Evolutionary conservation across 352 stramenopile genomes (phyloP), one percentile per base, ranked within the genome.

Genomic region (Globisporangium cylindrosporum): DNA sequence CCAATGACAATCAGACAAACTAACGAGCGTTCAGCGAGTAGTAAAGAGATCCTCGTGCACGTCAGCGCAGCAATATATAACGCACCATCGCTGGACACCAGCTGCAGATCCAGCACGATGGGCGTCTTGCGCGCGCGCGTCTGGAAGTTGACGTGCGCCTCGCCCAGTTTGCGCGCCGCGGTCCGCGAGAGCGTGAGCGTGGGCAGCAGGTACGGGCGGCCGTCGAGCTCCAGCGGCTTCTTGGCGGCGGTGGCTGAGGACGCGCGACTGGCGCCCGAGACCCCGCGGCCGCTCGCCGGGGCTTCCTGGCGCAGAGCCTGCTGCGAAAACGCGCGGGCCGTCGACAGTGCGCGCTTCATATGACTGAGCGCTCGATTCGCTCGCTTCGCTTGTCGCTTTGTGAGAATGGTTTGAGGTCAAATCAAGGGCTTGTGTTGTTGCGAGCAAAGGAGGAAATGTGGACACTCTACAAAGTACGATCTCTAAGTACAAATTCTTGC

Each of bases 41-140:
- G 20, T 9, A 24, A 10, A 4, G 0, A 18, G 24, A 5, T 41
- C 29, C 29, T 32, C 29, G 29, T 32, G 29, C 29, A 32, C 29
- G 29, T 8, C 29, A 32, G 29, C 29, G 29, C 29, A 32, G 8
- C 22, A 5, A 70, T 20, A 66, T n/a, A 24, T 66, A 20, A 36
- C 62, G 12, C 27, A 90, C 84, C 86, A 41, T 93, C 82, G 65
- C 81, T 92, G 14, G 86, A 93, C 32, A 93, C 86, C 64, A 79
- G 77, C 64, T 86, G 82, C 34, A 93, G 62, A 61, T 93, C 86
- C 62, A 93, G 60, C 49, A 93, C 86, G 22, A 93, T 83, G 7
- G 86, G 71, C 48, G 84, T 92, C 60, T 77, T 69, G 20, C 74
- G 77, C 18, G 80, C 73, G 10, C 70, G 63, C 12, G 81, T 69